phyloP scores from a whole-genome alignment of 2,329 filamentous ascomycete species.

The Fusarium metavorans region DNA sequence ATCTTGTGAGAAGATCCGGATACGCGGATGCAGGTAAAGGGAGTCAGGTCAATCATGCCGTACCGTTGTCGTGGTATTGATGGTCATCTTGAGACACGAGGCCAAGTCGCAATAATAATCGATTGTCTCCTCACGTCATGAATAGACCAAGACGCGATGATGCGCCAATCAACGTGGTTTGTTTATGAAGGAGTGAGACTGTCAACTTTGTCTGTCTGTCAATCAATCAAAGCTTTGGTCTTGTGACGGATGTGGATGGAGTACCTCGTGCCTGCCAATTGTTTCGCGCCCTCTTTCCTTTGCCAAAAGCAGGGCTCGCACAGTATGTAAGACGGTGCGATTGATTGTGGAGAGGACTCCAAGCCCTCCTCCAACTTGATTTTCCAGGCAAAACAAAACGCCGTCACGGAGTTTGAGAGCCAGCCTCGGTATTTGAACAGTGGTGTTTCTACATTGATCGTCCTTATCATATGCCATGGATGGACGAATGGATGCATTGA shows the following conservation, averaged over 20 bases:
- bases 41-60: neutral
- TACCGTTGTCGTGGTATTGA: neutral
- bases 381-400: slow-evolving; percentile 29
- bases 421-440: neutral
- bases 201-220: slow-evolving; percentile 10
- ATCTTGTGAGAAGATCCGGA: neutral
- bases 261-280: slow-evolving; percentile 32
- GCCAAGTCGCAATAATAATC: neutral
- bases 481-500: slow-evolving; percentile 12
- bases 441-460: neutral
- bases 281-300: slow-evolving; percentile 22
- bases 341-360: slow-evolving; percentile 35
- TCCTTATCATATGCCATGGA: slow-evolving; percentile 2
- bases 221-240: slow-evolving; percentile 18
- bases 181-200: neutral
- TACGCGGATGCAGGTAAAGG: slow-evolving; percentile 1
- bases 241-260: slow-evolving; percentile 40
- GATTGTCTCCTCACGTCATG: neutral
- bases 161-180: slow-evolving; percentile 2
- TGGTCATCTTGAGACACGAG: neutral
- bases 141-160: neutral
- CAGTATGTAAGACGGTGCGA: slow-evolving; percentile 36
- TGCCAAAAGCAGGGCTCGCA: slow-evolving; percentile 34
- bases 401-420: neutral
- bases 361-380: slow-evolving; percentile 5